Conservation (phyloP, 352 stramenopile genomes). For the Phytopythium vexans region DNA sequence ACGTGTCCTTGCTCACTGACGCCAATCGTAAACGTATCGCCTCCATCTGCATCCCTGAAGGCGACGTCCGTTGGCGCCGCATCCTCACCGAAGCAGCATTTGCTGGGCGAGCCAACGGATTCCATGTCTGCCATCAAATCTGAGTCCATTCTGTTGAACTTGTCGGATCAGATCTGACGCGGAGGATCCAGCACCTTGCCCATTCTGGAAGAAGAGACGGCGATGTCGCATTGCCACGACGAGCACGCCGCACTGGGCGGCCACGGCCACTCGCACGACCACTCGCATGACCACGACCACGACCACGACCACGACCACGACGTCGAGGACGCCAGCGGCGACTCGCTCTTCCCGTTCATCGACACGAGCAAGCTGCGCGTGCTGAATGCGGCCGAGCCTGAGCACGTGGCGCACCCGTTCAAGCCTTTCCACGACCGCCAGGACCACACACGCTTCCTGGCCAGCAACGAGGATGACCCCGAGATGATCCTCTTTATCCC, state of each 20-base stretch:
- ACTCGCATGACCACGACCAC: conserved; percentile 57
- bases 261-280: conserved; percentile 44
- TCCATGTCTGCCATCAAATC: conserved; percentile 20
- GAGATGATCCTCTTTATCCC: conserved; percentile 85
- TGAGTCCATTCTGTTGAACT: conserved; percentile 5
- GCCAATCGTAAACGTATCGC: conserved; percentile 55
- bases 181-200: neutral
- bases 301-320: conserved; percentile 60
- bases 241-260: conserved; percentile 45
- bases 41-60: conserved; percentile 32
- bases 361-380: conserved; percentile 85
- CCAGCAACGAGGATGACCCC: conserved; percentile 79
- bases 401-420: conserved; percentile 67
- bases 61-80: conserved; percentile 2
- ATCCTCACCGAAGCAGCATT: conserved; percentile 33
- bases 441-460: conserved; percentile 59
- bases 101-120: conserved; percentile 4
- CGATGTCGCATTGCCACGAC: conserved; percentile 59
- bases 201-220: conserved; percentile 1
- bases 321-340: conserved; percentile 64
- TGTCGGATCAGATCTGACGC: conserved; percentile 6
- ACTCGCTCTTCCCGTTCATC: conserved; percentile 83
- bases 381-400: conserved; percentile 69
- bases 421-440: conserved; percentile 78
- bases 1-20: conserved; percentile 26